These are phyloP conservation scores for Colletotrichum nymphaeae DNA, from an alignment of 2,329 filamentous ascomycete genomes.

Conservation along the genomic window DNA sequence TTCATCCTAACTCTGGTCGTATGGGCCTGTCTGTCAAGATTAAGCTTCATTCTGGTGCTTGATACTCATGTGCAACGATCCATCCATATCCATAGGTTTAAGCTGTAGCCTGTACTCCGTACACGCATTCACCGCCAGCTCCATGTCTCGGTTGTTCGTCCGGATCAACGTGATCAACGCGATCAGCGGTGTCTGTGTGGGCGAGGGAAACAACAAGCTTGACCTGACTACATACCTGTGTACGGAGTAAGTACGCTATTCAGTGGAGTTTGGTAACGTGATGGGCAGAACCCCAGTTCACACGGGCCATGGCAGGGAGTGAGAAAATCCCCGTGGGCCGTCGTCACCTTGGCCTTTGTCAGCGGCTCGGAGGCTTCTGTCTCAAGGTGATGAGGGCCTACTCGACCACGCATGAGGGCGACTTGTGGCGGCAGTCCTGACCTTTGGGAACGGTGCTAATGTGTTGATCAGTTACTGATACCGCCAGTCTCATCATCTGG, in stretches of 20 bases:
- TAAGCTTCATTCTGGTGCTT: neutral
- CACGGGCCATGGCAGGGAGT: conserved; percentile 14
- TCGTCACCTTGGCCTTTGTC: neutral
- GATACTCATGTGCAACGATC: neutral
- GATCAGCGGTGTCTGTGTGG: conserved; percentile 18
- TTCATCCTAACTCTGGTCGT: neutral
- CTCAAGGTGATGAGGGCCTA: too few species aligned
- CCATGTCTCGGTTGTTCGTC: conserved; percentile 4
- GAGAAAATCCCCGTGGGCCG: neutral
- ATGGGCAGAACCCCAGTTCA: neutral
- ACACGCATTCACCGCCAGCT: neutral
- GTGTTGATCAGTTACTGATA: too few species aligned
- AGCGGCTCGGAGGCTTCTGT: neutral
- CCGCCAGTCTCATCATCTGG: neutral
- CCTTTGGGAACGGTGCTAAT: too few species aligned
- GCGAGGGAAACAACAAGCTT: neutral
- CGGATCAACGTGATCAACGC: conserved; percentile 25
- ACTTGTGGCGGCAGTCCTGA: neutral
- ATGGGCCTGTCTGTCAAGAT: neutral
- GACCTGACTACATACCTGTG: neutral
- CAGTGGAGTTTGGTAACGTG: conserved; percentile 25
- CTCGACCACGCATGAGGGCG: neutral
- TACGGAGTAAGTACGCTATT: conserved; percentile 12
- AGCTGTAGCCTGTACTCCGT: too few species aligned
- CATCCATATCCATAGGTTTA: too few species aligned